Evolutionary conservation across 1,284 basidiomycete genomes (phyloP).

Genomic region (Ceratobasidium papillatum): DNA sequence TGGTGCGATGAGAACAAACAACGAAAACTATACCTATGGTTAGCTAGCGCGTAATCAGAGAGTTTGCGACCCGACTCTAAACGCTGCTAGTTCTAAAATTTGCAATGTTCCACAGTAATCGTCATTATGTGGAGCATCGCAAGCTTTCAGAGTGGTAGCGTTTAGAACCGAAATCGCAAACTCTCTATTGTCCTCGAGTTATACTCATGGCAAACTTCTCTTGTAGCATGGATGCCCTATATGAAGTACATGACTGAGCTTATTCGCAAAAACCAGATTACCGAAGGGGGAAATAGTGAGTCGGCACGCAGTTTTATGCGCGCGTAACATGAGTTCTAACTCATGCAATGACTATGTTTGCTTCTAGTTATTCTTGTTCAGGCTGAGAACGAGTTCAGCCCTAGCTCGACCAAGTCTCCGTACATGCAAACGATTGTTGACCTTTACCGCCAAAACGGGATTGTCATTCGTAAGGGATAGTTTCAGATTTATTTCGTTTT

Average conservation of each 20-base stretch:
- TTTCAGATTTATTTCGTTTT: neutral
- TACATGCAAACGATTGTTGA: constrained; percentile 64
- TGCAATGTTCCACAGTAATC: too few relatives aligned
- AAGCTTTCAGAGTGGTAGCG: too few relatives aligned
- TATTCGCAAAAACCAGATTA: constrained; percentile 48
- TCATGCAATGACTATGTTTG: too few relatives aligned
- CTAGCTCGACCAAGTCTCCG: constrained; percentile 42
- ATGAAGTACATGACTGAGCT: constrained; percentile 47
- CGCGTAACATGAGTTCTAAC: too few relatives aligned
- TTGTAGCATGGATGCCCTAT: constrained; percentile 49
- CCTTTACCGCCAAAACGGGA: constrained; percentile 51
- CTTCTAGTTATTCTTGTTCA: constrained; percentile 15
- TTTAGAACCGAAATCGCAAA: too few relatives aligned
- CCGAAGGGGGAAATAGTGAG: constrained; percentile 43
- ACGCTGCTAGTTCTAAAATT: too few relatives aligned
- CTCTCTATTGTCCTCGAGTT: too few relatives aligned
- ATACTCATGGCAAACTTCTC: neutral
- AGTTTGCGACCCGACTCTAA: neutral
- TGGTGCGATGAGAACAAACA: constrained; percentile 48
- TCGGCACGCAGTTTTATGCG: neutral
- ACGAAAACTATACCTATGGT: constrained; percentile 36
- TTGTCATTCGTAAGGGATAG: constrained; percentile 54
- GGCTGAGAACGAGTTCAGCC: constrained; percentile 19
- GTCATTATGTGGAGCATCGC: too few relatives aligned
- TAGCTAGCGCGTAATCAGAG: too few relatives aligned